Base-by-base conservation (phyloP, 352 stramenopile species). In the Discostella stelligera region DNA sequence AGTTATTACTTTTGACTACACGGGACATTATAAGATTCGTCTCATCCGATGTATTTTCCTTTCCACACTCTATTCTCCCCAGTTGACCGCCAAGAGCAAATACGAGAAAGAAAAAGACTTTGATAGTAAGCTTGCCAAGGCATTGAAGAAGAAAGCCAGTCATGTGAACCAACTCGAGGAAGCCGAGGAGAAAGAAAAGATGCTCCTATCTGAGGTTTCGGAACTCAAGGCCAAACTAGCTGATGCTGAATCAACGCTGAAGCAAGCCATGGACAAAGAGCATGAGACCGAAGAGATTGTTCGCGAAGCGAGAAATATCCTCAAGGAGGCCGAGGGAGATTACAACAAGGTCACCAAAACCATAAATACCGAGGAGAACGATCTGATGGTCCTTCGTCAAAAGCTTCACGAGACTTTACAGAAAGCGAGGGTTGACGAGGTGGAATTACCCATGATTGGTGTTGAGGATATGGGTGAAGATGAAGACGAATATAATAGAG, bases 351-450 rank as follows among this genome's bases (percentile, higher is more conserved):
- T 91, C 1, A 81, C 59, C 10, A 96, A 97, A 74, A 85, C 89
- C 52, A 92, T 98, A 3, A 85, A 90, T 23, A 79, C 85, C 0
- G 92, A 98, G 74, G 96, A 98, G 66, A 94, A 93, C 16, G 88
- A 93, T 8, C 80, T 98, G 7, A 95, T 98, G 50, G 89, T 90
- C 1, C 74, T 98, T 18, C 96, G 95, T 64, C 95, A 98, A 63
- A 95, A 97, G 77, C 95, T 98, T 37, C 89, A 94, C 16, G 96
- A 98, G 77, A 97, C 97, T 59, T 87, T 98, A 11, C 96, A 97
- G 72, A 96, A 96, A 37, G 95, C 96, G 7, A 93, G 94, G 25
- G 83, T 98, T 27, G 96, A 99, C 64, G 95, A 98, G 86, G 91
- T 98, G 0, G 93, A 94, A 49, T 60, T 99, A 5, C 96, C 95